Conservation (phyloP, 2,329 filamentous ascomycete species). For the Claviceps africana region DNA sequence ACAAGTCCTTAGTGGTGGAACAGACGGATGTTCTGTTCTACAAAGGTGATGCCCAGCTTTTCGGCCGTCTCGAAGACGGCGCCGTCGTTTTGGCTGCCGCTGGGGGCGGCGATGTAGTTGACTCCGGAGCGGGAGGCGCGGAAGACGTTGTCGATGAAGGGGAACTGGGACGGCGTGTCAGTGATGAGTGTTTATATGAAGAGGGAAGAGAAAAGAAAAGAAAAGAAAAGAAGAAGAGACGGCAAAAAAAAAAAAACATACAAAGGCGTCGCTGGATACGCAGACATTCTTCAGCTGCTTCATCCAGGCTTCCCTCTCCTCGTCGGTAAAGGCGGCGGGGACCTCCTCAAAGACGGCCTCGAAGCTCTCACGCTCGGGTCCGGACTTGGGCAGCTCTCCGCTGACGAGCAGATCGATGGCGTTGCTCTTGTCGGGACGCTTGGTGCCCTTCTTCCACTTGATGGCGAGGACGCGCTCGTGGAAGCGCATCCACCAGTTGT, state of each 20-base stretch:
- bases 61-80: constrained; percentile 80
- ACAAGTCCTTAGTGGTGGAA: constrained; percentile 95
- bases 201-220: background rate
- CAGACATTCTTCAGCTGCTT: constrained; percentile 68
- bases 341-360: constrained; percentile 85
- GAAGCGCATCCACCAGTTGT: constrained; percentile 99
- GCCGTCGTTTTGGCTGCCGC: constrained; percentile 74
- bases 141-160: constrained; percentile 97
- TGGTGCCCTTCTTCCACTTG: constrained; percentile 95
- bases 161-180: constrained; percentile 48
- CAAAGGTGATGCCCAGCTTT: constrained; percentile 82
- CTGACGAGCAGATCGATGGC: constrained; percentile 92
- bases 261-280: constrained; percentile 88
- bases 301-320: constrained; percentile 81
- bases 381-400: constrained; percentile 71
- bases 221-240: constrained; percentile 12
- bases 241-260: constrained; percentile 34
- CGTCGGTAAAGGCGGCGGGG: constrained; percentile 63
- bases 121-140: constrained; percentile 74
- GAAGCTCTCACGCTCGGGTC: constrained; percentile 73
- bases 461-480: constrained; percentile 75
- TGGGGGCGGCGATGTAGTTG: constrained; percentile 91
- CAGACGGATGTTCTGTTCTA: constrained; percentile 84
- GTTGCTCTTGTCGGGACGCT: constrained; percentile 95
- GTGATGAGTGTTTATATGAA: background rate